Conservation (phyloP, 768 basidiomycete species). For the Calocera viscosa region DNA sequence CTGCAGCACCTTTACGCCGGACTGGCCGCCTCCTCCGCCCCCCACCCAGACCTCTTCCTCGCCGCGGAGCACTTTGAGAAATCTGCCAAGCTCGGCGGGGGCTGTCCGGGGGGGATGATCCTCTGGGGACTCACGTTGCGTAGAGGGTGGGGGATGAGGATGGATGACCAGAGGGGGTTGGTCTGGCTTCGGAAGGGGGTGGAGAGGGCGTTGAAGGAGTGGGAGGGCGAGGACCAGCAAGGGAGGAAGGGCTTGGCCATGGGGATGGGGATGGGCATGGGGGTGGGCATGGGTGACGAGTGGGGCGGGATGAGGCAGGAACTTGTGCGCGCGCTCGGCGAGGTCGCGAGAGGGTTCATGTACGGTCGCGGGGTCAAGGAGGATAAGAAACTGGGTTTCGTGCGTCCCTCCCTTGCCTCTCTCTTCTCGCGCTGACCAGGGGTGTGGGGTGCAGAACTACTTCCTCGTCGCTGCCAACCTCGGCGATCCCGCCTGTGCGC, state of each 20-base stretch:
- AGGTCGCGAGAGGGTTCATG: conserved; percentile 86
- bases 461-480: conserved; percentile 71
- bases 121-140: conserved; percentile 81
- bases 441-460: conserved; percentile 46
- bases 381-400: conserved; percentile 67
- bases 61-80: conserved; percentile 22
- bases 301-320: conserved; percentile 40
- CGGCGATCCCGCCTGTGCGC: conserved; percentile 78
- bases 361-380: conserved; percentile 82
- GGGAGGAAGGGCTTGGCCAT: conserved; percentile 26
- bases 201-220: conserved; percentile 55
- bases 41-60: no score
- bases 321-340: conserved; percentile 77
- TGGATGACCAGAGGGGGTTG: conserved; percentile 69
- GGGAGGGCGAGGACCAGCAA: conserved; percentile 20
- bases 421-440: neutral
- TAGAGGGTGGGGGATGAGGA: conserved; percentile 77
- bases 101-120: conserved; percentile 79
- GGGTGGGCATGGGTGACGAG: neutral
- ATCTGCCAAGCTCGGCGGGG: conserved; percentile 40
- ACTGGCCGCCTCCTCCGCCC: conserved; percentile 21
- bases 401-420: conserved; percentile 11
- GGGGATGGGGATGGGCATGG: conserved; percentile 42
- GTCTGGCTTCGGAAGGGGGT: conserved; percentile 74
- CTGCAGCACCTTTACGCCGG: conserved; percentile 16